These are phyloP conservation scores for Botrytis pseudocinerea DNA, from an alignment of 2,329 filamentous ascomycete species.

Conservation along the genomic window DNA sequence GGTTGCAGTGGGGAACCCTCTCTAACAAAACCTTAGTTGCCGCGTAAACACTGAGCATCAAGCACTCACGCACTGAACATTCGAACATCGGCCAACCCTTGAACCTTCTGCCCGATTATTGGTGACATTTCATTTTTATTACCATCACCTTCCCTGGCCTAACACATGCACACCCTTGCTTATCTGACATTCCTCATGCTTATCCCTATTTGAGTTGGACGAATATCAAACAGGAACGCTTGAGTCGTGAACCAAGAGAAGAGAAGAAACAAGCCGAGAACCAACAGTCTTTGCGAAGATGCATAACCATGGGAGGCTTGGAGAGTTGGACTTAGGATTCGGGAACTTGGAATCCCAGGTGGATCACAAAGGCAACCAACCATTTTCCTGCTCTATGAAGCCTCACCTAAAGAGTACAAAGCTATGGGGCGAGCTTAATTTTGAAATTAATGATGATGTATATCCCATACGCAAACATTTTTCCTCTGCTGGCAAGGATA, in stretches of 20 bases:
- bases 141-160: background rate
- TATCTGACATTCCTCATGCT: background rate
- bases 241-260: background rate
- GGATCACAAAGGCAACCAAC: background rate
- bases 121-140: background rate
- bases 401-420: background rate
- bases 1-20: background rate
- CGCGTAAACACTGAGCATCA: background rate
- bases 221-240: background rate
- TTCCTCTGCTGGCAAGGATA: background rate
- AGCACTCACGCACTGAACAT: background rate
- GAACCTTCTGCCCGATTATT: background rate
- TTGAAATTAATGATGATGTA: constrained; percentile 9
- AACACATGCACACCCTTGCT: background rate
- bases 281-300: background rate
- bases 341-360: background rate
- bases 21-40: background rate
- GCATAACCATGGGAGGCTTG: background rate
- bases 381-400: background rate
- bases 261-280: background rate
- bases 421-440: constrained; percentile 1
- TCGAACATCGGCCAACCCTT: background rate
- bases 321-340: background rate
- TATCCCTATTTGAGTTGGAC: background rate
- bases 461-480: constrained; percentile 14